Percentiles rank a stretch among this genome's conserved stretches.
Conservation (phyloP, 2,329 filamentous ascomycete species). For the Pseudocercospora fuligena region DNA sequence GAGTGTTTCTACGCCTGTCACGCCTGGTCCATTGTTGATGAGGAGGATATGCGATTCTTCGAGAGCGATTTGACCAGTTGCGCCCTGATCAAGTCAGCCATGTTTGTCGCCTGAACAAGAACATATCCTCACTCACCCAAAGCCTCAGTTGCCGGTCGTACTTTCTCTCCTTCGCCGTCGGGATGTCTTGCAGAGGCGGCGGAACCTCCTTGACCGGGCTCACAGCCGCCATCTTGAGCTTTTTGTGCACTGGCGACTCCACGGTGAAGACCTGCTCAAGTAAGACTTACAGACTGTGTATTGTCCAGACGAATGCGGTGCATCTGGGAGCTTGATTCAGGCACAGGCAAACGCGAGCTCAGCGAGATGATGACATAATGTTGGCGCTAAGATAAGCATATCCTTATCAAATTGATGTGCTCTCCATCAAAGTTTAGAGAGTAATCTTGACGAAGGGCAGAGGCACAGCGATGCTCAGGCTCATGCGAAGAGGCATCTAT, state of each 20-base stretch:
- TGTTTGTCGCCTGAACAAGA: not conserved
- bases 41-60: slow-evolving; percentile 92
- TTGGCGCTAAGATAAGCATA: not conserved
- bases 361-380: not conserved
- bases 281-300: not conserved
- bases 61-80: slow-evolving; percentile 84
- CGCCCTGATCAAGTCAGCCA: slow-evolving; percentile 56
- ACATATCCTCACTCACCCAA: slow-evolving; percentile 58
- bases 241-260: slow-evolving; percentile 12
- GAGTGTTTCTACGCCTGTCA: slow-evolving; percentile 85
- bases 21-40: slow-evolving; percentile 83
- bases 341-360: not conserved
- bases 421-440: no score
- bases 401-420: no score
- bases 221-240: slow-evolving; percentile 29
- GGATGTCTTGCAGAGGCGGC: slow-evolving; percentile 54
- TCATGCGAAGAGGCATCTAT: not conserved
- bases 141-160: slow-evolving; percentile 95
- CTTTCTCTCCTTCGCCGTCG: slow-evolving; percentile 65
- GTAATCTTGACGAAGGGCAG: not conserved
- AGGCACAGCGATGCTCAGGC: not conserved
- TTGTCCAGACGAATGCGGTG: not conserved
- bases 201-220: slow-evolving; percentile 41
- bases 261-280: not conserved
- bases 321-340: not conserved